Percentiles rank a stretch among this genome's conserved stretches.
Evolutionary conservation across 371 early-diverging fungal species (phyloP).

Genomic region (Mucor sp.): DNA sequence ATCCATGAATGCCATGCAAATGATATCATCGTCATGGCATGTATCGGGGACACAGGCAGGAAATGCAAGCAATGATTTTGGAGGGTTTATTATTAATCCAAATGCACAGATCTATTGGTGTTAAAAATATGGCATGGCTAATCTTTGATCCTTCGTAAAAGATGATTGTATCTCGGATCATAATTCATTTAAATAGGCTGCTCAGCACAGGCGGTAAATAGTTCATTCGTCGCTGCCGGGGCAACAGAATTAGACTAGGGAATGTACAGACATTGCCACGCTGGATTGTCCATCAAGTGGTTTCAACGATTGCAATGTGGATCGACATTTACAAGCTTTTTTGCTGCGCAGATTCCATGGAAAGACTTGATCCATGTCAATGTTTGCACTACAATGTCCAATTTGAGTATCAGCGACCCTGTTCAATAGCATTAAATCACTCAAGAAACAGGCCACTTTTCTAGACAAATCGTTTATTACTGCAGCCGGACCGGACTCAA

Average conservation of each 20-base stretch:
- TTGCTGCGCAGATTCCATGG: background rate
- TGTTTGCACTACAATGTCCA: background rate
- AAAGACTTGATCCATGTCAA: background rate
- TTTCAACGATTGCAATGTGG: background rate
- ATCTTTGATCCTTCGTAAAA: background rate
- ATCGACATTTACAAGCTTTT: background rate
- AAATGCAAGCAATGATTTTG: background rate
- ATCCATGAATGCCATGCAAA: background rate
- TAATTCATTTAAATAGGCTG: background rate
- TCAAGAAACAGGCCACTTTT: slow-evolving; percentile 18
- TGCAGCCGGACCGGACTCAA: slow-evolving; percentile 3
- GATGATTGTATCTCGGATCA: background rate
- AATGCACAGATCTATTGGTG: background rate
- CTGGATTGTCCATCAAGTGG: too few relatives aligned
- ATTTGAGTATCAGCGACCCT: background rate
- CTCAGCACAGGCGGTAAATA: too few relatives aligned
- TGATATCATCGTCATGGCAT: background rate
- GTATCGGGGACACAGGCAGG: background rate
- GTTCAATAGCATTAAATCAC: background rate
- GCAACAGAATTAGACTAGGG: too few relatives aligned
- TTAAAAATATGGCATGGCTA: background rate
- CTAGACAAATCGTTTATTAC: background rate
- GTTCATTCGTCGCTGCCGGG: background rate
- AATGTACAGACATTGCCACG: background rate
- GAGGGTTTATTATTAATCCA: background rate